Conservation (phyloP, 306 rosid species). For the Abrus pulchellus region DNA sequence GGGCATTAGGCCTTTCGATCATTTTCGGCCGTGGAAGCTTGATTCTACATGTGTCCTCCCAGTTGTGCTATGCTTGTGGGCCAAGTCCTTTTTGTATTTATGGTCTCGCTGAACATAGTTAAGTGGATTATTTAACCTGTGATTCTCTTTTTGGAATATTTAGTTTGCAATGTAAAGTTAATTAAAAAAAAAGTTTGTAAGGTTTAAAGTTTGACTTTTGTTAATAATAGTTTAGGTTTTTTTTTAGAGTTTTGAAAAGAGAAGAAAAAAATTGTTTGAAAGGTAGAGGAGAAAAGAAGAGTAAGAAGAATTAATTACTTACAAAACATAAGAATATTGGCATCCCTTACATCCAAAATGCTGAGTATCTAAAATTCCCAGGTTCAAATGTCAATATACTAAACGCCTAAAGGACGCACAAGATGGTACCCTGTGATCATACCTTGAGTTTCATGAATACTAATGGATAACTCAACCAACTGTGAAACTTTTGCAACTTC, state of each 20-base stretch:
- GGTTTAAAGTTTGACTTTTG: background rate
- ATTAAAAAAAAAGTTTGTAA: no score
- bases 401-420: conserved; percentile 12
- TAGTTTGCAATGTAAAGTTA: background rate
- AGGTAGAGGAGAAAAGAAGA: no score
- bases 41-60: background rate
- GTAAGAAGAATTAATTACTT: background rate
- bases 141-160: background rate
- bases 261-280: no score
- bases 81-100: no score
- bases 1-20: background rate
- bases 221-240: background rate
- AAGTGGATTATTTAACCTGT: background rate
- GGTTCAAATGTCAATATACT: background rate
- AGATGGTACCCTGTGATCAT: conserved; percentile 26
- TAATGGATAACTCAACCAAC: conserved; percentile 49
- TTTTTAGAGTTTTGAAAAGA: no score
- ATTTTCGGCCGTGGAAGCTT: background rate
- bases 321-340: conserved; percentile 1
- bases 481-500: conserved; percentile 62
- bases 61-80: background rate
- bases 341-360: background rate
- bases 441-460: conserved; percentile 49
- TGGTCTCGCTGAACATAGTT: background rate
- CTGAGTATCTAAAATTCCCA: background rate